Evolutionary conservation across 2,329 filamentous ascomycete species (phyloP).

Genomic region (Hysterium pulicare): DNA sequence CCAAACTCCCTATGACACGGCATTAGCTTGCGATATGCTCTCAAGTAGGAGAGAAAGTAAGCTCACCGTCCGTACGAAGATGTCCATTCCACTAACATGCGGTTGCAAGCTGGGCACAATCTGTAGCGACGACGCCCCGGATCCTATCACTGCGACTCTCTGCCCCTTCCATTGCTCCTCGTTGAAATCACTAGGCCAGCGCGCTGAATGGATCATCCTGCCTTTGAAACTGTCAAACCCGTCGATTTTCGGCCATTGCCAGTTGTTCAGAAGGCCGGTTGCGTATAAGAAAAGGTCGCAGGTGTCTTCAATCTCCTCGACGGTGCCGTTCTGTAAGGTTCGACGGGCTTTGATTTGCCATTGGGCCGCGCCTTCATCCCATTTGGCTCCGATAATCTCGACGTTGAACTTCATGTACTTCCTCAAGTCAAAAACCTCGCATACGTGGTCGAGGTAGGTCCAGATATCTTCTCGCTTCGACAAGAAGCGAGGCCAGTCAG

Average conservation of each 20-base stretch:
- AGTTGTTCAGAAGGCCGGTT: slow-evolving; percentile 53
- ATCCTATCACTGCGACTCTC: slow-evolving; percentile 58
- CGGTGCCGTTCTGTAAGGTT: neutral
- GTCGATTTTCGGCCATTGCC: slow-evolving; percentile 54
- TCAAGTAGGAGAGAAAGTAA: too few species aligned
- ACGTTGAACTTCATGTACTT: neutral
- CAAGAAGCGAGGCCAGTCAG: neutral
- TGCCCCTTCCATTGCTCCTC: slow-evolving; percentile 50
- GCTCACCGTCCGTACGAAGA: neutral
- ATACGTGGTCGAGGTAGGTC: neutral
- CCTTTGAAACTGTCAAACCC: slow-evolving; percentile 58
- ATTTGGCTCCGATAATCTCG: neutral
- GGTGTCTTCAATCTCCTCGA: neutral
- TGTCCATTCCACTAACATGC: neutral
- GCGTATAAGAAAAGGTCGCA: slow-evolving; percentile 45
- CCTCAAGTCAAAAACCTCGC: neutral
- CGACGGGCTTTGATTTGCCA: neutral
- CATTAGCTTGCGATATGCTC: too few species aligned
- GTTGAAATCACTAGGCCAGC: slow-evolving; percentile 49
- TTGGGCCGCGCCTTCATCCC: neutral
- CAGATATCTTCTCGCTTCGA: neutral
- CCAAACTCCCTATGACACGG: too few species aligned
- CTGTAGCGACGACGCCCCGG: slow-evolving; percentile 58
- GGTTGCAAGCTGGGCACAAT: neutral
- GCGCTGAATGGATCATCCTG: slow-evolving; percentile 52